A percentile compares a stretch with the other conserved stretches of the same genome.
Conservation (phyloP, 495 filamentous ascomycete species). For the Penicillium chermesinum region DNA sequence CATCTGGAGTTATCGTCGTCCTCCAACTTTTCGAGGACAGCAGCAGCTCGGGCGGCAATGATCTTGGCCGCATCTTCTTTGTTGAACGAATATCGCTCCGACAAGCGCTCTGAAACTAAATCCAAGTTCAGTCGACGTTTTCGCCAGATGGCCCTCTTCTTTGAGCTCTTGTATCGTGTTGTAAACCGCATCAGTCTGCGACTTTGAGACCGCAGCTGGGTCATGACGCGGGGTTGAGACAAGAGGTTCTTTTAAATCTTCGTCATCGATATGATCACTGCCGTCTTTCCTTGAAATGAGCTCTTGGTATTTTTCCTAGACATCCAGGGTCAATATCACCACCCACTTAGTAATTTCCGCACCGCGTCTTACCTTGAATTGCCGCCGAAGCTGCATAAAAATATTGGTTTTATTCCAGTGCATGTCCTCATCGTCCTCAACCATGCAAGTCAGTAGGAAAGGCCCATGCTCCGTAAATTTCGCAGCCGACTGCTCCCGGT, state of each 20-base stretch:
- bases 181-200: conserved; percentile 36
- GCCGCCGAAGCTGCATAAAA: conserved; percentile 46
- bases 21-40: conserved; percentile 34
- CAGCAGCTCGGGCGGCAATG: conserved; percentile 28
- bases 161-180: conserved; percentile 33
- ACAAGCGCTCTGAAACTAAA: conserved; percentile 22
- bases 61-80: conserved; percentile 35
- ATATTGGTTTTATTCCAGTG: conserved; percentile 52
- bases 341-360: not conserved
- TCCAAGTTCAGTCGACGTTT: conserved; percentile 43
- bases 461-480: conserved; percentile 49
- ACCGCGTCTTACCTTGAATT: conserved; percentile 38
- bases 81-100: conserved; percentile 18
- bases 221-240: conserved; percentile 25
- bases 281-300: conserved; percentile 28
- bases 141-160: conserved; percentile 38
- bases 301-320: conserved; percentile 39
- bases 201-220: conserved; percentile 25
- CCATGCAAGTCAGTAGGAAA: conserved; percentile 56
- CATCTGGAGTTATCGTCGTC: conserved; percentile 36
- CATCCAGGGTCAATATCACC: not conserved
- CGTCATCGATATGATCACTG: conserved; percentile 21
- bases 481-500: conserved; percentile 44
- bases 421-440: conserved; percentile 51
- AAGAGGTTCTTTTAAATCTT: conserved; percentile 20